A percentile compares a stretch with the other conserved stretches of the same genome.
Evolutionary conservation across 257 asterid species (phyloP).

Genomic region (Primulina eburnea): DNA sequence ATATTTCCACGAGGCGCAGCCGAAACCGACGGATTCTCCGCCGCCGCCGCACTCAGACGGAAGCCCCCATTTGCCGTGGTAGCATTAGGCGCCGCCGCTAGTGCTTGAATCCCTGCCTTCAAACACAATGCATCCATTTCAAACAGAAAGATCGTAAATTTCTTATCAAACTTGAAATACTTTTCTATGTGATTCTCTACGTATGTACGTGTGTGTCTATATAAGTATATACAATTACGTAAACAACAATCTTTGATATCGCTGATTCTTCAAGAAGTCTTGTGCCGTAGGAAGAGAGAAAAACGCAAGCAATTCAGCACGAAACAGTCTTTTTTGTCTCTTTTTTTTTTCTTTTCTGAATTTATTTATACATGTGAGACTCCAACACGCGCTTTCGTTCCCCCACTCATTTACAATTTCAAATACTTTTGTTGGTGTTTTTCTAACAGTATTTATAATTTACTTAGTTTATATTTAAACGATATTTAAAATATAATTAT

Average conservation of each 20-base stretch:
- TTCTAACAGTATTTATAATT: too few species aligned
- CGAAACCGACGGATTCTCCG: conserved; percentile 40
- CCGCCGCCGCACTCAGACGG: conserved; percentile 53
- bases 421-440: too few species aligned
- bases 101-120: conserved; percentile 64
- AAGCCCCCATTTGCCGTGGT: conserved; percentile 46
- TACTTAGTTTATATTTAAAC: too few species aligned
- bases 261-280: too few species aligned
- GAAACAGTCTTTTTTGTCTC: background rate
- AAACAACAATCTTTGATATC: conserved; percentile 37
- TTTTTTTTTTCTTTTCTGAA: background rate
- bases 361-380: too few species aligned
- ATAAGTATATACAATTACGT: conserved; percentile 26
- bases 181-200: background rate
- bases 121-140: conserved; percentile 74
- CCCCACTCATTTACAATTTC: too few species aligned
- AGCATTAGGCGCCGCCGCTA: conserved; percentile 52
- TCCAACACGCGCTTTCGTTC: too few species aligned
- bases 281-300: background rate
- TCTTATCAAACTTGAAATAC: conserved; percentile 9
- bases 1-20: conserved; percentile 28
- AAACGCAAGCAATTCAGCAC: background rate
- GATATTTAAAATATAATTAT: too few species aligned
- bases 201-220: background rate
- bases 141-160: background rate